Evolutionary conservation across 306 rosid genomes (phyloP), one percentile per base, ranked within the genome.

Genomic region (Lotus japonicus): DNA sequence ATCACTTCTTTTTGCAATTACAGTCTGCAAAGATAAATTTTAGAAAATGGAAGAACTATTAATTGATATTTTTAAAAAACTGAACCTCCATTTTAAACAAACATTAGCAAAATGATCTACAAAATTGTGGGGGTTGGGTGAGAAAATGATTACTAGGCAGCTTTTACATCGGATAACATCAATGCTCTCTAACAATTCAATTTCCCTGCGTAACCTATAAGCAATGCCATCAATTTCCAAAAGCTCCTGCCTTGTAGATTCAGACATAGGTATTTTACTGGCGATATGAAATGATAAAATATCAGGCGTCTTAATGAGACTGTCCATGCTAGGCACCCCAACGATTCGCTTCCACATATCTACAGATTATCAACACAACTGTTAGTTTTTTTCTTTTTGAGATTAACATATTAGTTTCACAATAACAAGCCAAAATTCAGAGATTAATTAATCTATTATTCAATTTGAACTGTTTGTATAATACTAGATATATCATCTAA

Each of bases 231-330:
- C 89, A 13, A 95, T 90, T 68, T 90, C 97, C 81, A 95, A 74
- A 65, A 95, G 99, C 68, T 95, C 96, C 82, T 90, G 99, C 79
- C 99, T 86, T 63, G 92, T 88, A 74, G 92, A 87, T 79, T 87
- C 96, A 52, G 99, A 95, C 43, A 95, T 95, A 6, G 97, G 97
- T 83, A 95, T 79, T 87, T 95, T 95, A 80, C 97, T 88, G 52
- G 97, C 99, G 4, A 95, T 90, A 51, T 81, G 78, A 83, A 90
- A 95, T 33, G 97, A 88, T 76, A 95, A 84, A 65, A 81, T 75
- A 72, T 69, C 96, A 41, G 99, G 99, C 80, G 81, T 95, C 84
- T 89, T 78, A 71, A 90, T 56, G 57, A 90, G 84, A 74, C 74
- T 77, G 78, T 95, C 97, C 96, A 88, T 81, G 79, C 77, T 87